Percentiles rank a stretch among this genome's conserved stretches.
phyloP scores from a whole-genome alignment of 2,329 filamentous ascomycete genomes.

The Teratosphaeria viscida region DNA sequence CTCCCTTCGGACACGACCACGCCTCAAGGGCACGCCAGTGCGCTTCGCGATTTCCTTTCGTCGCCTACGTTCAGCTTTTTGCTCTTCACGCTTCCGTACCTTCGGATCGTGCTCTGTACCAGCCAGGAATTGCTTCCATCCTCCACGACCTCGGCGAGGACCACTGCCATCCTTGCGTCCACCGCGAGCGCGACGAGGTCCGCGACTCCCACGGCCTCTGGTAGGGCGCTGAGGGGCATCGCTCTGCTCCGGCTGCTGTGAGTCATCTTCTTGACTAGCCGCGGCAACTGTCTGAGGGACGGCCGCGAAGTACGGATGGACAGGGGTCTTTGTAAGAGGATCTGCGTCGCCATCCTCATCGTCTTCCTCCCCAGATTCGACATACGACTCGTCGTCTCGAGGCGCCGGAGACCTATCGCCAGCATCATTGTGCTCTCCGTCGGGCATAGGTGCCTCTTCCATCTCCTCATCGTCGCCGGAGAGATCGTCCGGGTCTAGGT shows the following conservation, averaged over 20 bases:
- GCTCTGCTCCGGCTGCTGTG: background rate
- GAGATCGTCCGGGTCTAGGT: background rate
- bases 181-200: background rate
- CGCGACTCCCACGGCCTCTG: slow-evolving; percentile 8
- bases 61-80: background rate
- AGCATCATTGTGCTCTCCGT: background rate
- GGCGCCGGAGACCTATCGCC: background rate
- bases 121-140: slow-evolving; percentile 20
- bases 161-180: background rate
- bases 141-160: background rate
- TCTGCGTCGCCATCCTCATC: background rate
- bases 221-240: background rate
- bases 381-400: background rate
- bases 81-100: slow-evolving; percentile 1
- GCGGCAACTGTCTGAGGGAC: background rate
- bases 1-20: slow-evolving; percentile 35
- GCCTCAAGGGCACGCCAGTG: slow-evolving; percentile 7
- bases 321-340: background rate
- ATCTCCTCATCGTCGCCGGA: background rate
- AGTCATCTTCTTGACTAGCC: background rate
- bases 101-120: slow-evolving; percentile 17
- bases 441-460: background rate
- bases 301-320: background rate
- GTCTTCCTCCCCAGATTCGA: background rate
- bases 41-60: slow-evolving; percentile 1